Evolutionary conservation across 768 basidiomycete genomes (phyloP), one percentile per base, ranked within the genome.

Genomic region (Suillus bovinus): DNA sequence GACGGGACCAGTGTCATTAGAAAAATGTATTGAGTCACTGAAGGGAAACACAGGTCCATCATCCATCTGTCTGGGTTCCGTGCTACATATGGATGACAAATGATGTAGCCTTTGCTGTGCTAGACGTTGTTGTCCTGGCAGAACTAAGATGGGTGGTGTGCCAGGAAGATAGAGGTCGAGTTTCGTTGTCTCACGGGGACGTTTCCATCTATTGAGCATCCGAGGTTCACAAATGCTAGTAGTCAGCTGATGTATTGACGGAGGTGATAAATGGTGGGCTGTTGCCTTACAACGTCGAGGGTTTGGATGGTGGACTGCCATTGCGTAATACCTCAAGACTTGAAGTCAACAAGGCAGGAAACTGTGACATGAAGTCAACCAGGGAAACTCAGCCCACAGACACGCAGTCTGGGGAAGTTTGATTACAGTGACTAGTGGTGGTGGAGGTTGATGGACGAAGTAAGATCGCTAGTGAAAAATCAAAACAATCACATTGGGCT

Each of bases 161-260:
- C 47, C 47, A 36, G 59, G 50, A 20, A 60, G 47, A 60, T 60
- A 55, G 20, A 60, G 50, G 50, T 52, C n/a, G 0, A 52, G 50
- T 7, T 33, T 33, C 5, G 5, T 52, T n/a, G 50, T 52, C 50
- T 52, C 11, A 5, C 11, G 1, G 6, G 50, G 31, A n/a, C 20
- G 2, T 53, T 53, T 53, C 52, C 52, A 53, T 34, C 9, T 34
- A 6, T 34, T 53, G 33, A 33, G 2, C 52, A 53, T 53, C 52
- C n/a, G 2, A 33, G 52, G 52, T 53, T 53, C 33, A 2, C 52
- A 53, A 53, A 53, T 14, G n/a, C 2, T 33, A 7, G 31, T 53
- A 3, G 10, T 53, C 3, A 3, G 13, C n/a, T 53, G 52, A 22
- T 34, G 52, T 16, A 13, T 53, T 3, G 31, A 53, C 6, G 5